Conservation (phyloP, 2,329 filamentous ascomycete genomes). For the Trichoderma gracile region DNA sequence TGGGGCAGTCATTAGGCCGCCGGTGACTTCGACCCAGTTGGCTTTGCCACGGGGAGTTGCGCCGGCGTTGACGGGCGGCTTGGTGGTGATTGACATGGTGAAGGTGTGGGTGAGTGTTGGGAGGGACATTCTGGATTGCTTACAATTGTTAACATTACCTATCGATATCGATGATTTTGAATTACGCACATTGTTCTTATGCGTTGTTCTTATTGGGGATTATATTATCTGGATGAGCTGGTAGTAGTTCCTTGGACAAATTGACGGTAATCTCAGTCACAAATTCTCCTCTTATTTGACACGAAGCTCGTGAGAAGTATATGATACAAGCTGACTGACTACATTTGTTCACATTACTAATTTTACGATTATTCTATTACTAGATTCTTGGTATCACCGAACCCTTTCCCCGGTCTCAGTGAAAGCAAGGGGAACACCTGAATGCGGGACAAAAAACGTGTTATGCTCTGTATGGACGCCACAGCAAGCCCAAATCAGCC, state of each 20-base stretch:
- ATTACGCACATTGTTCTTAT: too few relatives aligned
- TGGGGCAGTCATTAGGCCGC: neutral
- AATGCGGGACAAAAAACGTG: neutral
- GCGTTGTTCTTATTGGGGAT: too few relatives aligned
- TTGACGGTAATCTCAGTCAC: too few relatives aligned
- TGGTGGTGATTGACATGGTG: slow-evolving; percentile 8
- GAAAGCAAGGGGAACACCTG: neutral
- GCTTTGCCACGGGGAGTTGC: slow-evolving; percentile 12
- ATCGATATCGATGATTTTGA: too few relatives aligned
- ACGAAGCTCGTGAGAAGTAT: too few relatives aligned
- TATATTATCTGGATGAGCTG: too few relatives aligned
- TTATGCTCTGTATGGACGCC: neutral
- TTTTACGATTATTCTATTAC: neutral
- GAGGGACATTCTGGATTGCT: neutral
- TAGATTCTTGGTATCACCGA: neutral
- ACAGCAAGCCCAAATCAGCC: neutral
- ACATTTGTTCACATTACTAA: neutral
- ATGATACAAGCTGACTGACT: neutral
- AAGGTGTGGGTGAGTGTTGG: slow-evolving; percentile 15
- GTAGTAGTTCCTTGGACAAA: too few relatives aligned
- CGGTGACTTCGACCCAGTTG: slow-evolving; percentile 15
- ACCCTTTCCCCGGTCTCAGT: neutral
- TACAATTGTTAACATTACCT: too few relatives aligned
- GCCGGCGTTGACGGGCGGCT: neutral
- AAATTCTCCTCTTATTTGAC: too few relatives aligned